Conservation (phyloP, 139 green algal genomes). For the Edaphochlamys debaryana region DNA sequence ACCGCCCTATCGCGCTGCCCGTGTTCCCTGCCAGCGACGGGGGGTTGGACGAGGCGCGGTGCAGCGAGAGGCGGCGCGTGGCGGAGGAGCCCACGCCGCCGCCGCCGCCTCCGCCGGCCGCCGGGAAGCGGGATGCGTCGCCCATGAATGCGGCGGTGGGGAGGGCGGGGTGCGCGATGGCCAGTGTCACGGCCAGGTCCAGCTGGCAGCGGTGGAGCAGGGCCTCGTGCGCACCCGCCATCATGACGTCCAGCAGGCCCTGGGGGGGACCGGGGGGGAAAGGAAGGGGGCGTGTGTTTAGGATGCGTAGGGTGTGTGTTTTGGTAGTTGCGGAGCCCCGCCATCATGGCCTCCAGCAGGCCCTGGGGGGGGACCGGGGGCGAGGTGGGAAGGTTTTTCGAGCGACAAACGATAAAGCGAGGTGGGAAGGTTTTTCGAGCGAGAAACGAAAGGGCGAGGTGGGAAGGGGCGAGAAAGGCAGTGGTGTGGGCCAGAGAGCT, state of each 20-base stretch:
- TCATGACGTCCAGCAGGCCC: not conserved
- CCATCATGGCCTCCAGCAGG: not conserved
- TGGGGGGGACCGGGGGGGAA: no score
- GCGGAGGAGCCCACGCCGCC: not conserved
- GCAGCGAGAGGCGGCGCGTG: not conserved
- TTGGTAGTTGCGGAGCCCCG: no score
- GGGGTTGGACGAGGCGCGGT: not conserved
- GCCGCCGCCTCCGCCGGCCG: not conserved
- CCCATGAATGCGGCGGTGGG: constrained; percentile 20
- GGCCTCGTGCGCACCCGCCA: not conserved
- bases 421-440: no score
- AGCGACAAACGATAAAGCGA: no score
- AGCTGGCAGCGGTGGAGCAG: constrained; percentile 18
- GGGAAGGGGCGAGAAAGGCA: no score
- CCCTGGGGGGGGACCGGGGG: not conserved
- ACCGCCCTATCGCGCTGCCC: no score
- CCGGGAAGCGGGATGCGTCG: not conserved
- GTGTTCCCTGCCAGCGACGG: not conserved
- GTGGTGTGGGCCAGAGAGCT: no score
- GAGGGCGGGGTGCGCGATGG: not conserved
- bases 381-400: no score
- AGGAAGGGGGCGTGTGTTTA: no score
- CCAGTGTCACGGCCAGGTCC: not conserved
- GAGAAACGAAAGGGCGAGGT: no score
- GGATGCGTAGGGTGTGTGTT: no score